Percentiles rank a stretch among this genome's conserved stretches.
phyloP scores from a whole-genome alignment of 148 eudicot species.

The Dysphania ambrosioides region DNA sequence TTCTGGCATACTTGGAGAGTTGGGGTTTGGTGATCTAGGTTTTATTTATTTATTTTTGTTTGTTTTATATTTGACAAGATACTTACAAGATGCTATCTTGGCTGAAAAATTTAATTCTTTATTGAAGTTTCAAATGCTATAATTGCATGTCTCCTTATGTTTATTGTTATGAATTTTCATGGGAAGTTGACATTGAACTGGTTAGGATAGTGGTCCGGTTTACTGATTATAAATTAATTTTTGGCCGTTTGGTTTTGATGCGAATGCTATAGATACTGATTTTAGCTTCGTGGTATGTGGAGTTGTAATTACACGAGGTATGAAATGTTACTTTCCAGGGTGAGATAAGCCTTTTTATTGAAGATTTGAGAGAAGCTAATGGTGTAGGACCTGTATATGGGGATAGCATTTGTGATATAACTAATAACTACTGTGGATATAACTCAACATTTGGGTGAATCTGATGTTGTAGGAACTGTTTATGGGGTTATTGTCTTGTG shows the following conservation, averaged over 20 bases:
- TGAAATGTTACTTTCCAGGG: too few species aligned
- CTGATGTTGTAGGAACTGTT: background rate
- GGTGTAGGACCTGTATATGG: background rate
- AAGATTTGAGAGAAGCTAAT: background rate
- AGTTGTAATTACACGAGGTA: background rate
- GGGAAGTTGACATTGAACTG: constrained; percentile 1
- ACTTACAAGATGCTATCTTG: background rate
- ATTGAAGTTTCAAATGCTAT: background rate
- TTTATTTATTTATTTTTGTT: background rate
- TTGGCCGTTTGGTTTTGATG: background rate
- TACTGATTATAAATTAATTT: background rate
- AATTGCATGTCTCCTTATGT: background rate
- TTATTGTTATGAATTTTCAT: background rate
- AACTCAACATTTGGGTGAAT: background rate
- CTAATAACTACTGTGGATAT: too few species aligned
- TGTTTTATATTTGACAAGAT: background rate
- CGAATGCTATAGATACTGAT: background rate
- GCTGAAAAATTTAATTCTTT: background rate
- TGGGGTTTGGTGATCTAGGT: background rate
- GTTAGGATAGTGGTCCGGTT: background rate
- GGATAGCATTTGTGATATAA: too few species aligned
- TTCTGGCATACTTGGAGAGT: too few species aligned
- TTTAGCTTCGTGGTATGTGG: background rate
- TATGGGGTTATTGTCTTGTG: background rate
- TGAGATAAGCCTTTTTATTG: too few species aligned